These are phyloP conservation scores for Ramularia endophylla DNA, from an alignment of 2,329 filamentous ascomycete genomes.

Conservation along the genomic window DNA sequence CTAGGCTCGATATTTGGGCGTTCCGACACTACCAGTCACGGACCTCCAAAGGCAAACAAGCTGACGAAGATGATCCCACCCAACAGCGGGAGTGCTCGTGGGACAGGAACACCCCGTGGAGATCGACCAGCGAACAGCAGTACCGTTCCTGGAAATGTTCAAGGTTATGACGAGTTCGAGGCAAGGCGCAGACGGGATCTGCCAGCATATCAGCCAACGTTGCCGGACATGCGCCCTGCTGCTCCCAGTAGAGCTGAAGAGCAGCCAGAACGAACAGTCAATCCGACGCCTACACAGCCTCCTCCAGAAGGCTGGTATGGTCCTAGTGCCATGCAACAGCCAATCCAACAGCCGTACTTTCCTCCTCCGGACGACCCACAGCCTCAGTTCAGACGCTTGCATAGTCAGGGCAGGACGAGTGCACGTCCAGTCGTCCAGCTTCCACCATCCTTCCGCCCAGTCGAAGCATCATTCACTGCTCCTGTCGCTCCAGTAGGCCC, in stretches of 20 bases:
- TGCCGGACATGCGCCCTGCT: background rate
- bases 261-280: background rate
- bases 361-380: background rate
- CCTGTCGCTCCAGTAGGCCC: slow-evolving; percentile 18
- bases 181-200: slow-evolving; percentile 16
- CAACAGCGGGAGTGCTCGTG: background rate
- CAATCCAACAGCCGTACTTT: background rate
- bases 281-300: background rate
- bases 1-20: slow-evolving; percentile 41
- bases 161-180: slow-evolving; percentile 18
- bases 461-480: slow-evolving; percentile 16
- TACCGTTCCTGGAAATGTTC: slow-evolving; percentile 8
- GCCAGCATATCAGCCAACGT: slow-evolving; percentile 7
- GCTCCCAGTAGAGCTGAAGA: background rate
- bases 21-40: slow-evolving; percentile 23
- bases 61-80: slow-evolving; percentile 26
- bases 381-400: slow-evolving; percentile 16
- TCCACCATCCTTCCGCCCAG: slow-evolving; percentile 22
- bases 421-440: slow-evolving; percentile 12
- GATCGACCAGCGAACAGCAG: background rate
- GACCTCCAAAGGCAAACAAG: slow-evolving; percentile 27
- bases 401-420: slow-evolving; percentile 15
- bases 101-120: no score
- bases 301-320: slow-evolving; percentile 23
- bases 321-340: slow-evolving; percentile 7